Evolutionary conservation across 495 filamentous ascomycete species (phyloP), one percentile per base, ranked within the genome.

Genomic region (Copromyces sp.): DNA sequence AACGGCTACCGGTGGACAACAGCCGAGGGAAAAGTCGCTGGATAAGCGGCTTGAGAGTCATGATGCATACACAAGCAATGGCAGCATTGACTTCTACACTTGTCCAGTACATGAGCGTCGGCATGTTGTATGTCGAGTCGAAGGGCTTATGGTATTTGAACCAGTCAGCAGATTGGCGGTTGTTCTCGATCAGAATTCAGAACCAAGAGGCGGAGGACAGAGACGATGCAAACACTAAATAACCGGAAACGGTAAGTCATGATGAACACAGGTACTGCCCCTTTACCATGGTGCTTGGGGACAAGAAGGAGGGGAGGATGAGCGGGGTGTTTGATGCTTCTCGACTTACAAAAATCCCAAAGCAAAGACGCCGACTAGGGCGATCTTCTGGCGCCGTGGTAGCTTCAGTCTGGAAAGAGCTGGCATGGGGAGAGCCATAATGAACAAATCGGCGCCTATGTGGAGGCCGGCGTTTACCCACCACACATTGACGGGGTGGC

Each of bases 21-120:
- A 79, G 53, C n/a, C 71, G 65, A 11, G 77, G 76, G 69, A 77
- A 78, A 38, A 73, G 38, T 39, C 69, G 73, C 39, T 79, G 73
- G 40, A 80, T 76, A 47, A 79, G 73, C 0, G 79, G 79, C 40
- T 80, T 80, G 5, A 79, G 69, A 5, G 78, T 79, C 77, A 80
- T 79, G 70, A 78, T 74, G 73, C 75, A 79, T 12, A 76, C 77
- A 74, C 77, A 80, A 3, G 70, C 70, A 11, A 79, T 77, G 20
- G 78, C 69, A 3, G 78, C 72, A 68, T 79, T 79, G 71, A 80
- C 77, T 41, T 80, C 76, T 71, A 77, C 74, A 1, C 71, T 69
- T 0, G 77, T 79, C 79, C 77, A 80, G 69, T 69, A 79, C 44
- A 79, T 74, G 39, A 80, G 70, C n/a, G 75, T 39, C 40, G 79